Evolutionary conservation across 768 basidiomycete genomes (phyloP).

Genomic region (Rhizopogon roseolus): DNA sequence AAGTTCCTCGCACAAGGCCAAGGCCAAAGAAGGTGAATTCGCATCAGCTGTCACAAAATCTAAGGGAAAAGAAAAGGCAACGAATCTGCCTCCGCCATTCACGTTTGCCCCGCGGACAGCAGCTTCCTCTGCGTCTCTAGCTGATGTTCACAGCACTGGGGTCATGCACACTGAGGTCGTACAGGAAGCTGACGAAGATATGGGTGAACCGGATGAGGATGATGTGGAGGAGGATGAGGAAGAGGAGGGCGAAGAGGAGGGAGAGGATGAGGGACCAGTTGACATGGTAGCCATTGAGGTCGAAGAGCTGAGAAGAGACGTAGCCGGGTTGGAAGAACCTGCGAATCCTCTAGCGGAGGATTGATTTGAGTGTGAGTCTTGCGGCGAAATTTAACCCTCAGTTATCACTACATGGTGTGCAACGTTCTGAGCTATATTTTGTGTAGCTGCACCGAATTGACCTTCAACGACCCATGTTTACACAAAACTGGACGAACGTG

Average conservation of each 20-base stretch:
- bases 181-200: slow-evolving; percentile 22
- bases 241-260: slow-evolving; percentile 28
- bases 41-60: slow-evolving; percentile 22
- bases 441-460: too few species aligned
- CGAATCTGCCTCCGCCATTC: slow-evolving; percentile 19
- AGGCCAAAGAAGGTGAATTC: slow-evolving; percentile 27
- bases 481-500: too few species aligned
- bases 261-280: slow-evolving; percentile 34
- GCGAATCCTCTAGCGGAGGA: slow-evolving; percentile 7
- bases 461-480: too few species aligned
- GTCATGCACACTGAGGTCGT: slow-evolving; percentile 19
- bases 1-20: slow-evolving; percentile 23
- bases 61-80: slow-evolving; percentile 27
- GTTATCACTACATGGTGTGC: not conserved
- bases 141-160: slow-evolving; percentile 12
- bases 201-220: slow-evolving; percentile 31
- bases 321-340: slow-evolving; percentile 30
- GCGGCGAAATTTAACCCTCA: not conserved
- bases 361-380: not conserved
- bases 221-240: slow-evolving; percentile 23
- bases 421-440: too few species aligned
- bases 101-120: slow-evolving; percentile 25
- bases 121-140: slow-evolving; percentile 24
- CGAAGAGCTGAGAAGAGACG: slow-evolving; percentile 38
- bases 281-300: slow-evolving; percentile 41